Base-by-base conservation (phyloP, 2,329 filamentous ascomycete species). In the Hypoxylon sp. region DNA sequence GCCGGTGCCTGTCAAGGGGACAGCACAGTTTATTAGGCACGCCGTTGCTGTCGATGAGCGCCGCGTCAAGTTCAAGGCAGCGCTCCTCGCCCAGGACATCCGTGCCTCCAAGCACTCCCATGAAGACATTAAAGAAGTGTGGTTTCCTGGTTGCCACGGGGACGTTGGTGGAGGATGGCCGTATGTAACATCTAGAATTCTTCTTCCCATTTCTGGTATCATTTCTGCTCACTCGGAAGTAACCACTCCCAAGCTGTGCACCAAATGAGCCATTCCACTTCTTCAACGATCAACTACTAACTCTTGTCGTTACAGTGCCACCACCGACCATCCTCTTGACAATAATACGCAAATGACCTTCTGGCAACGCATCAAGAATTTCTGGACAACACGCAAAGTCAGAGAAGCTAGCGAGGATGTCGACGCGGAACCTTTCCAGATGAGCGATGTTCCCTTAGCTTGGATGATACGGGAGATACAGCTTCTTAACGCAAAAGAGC, bases 121-220 rank as follows among this genome's bases (percentile, higher is more conserved):
- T 1, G 74, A 77, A 20, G 73, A 77, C 42, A 68, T 79, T 49
- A 74, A 75, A 36, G 79, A 82, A 54, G 76, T 82, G 32, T 82
- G 79, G 78, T 82, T 82, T 54, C 73, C 79, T 0, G 80, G 80
- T 1, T 75, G 75, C 44, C 80, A 82, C 47, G 75, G 75, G 7
- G 78, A 82, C 43, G 72, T 82, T 7, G 80, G 80, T 2, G 80
- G 80, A 0, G 80, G 80, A 0, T 82, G 78, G 75, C 71, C 71
- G n/a, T n/a, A n/a, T n/a, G n/a, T n/a, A n/a, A n/a, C n/a, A n/a
- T n/a, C n/a, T n/a, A n/a, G n/a, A n/a, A n/a, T n/a, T n/a, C n/a
- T n/a, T n/a, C n/a, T n/a, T n/a, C n/a, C n/a, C n/a, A n/a, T n/a
- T n/a, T n/a, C n/a, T n/a, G n/a, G n/a, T n/a, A n/a, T n/a, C n/a